Evolutionary conservation across 257 asterid species (phyloP).

Genomic region (Fraxinus quadrangulata): DNA sequence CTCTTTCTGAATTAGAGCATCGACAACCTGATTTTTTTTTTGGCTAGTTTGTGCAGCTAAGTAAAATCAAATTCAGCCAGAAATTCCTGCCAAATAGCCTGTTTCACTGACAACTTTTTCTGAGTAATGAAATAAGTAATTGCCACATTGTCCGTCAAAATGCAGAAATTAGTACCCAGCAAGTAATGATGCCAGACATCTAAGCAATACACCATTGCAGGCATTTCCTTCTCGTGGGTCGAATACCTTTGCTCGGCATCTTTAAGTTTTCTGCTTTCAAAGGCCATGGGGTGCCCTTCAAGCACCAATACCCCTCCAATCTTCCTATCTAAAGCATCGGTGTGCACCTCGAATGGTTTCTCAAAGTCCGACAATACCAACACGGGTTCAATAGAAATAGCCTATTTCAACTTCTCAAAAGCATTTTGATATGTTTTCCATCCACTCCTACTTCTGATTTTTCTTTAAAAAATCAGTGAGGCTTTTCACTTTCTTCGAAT

Average conservation of each 20-base stretch:
- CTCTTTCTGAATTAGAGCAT: background rate
- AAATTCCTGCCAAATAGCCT: too few species aligned
- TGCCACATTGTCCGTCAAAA: background rate
- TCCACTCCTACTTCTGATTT: background rate
- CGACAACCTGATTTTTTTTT: background rate
- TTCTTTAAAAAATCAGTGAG: background rate
- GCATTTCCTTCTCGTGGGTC: background rate
- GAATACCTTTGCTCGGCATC: too few species aligned
- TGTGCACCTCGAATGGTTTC: too few species aligned
- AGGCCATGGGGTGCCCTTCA: too few species aligned
- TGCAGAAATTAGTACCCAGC: too few species aligned
- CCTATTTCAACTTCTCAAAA: background rate
- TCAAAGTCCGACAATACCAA: background rate
- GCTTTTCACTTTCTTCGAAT: background rate
- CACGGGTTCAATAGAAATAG: too few species aligned
- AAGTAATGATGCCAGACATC: too few species aligned
- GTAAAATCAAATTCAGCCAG: background rate
- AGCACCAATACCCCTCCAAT: too few species aligned
- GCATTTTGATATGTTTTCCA: background rate
- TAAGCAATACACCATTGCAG: background rate
- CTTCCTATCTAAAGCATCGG: too few species aligned
- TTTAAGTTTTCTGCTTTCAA: too few species aligned
- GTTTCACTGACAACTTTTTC: too few species aligned
- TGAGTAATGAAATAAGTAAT: too few species aligned
- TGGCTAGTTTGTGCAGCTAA: background rate